Evolutionary conservation across 1,139 yeast species (phyloP), one percentile per base, ranked within the genome.

Genomic region (Candida frijolesensis): DNA sequence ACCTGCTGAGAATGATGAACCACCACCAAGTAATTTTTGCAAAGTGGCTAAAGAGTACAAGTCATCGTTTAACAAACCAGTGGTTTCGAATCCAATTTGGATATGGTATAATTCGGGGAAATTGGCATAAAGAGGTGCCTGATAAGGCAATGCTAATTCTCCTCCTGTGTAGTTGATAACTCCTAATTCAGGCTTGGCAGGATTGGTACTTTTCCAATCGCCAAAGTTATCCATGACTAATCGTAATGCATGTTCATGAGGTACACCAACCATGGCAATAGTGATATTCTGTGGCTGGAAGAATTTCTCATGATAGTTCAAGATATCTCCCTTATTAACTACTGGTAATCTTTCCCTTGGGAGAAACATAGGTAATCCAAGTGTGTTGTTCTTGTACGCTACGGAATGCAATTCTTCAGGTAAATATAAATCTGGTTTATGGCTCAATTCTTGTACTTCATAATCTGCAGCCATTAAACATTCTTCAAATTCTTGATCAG

Each of bases 1-100:
- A 57, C 99, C 99, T 10, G 99, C 98, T 22, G 96, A 87, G 64
- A 94, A 94, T 1, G 98, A 91, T 7, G 97, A 96, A 47, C 99
- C 99, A 37, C 98, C 98, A 40, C 99, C 99, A n/a, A 94, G 74
- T 30, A 94, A 75, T 54, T 94, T 91, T 64, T 94, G 99, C 51
- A 94, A 78, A 1, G 94, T 86, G 1, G 98, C 97, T 45, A 91
- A 74, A 0, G 96, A 96, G 62, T 94, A 94, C 42, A 92, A 84
- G 60, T 94, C 98, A 16, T 90, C 92, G 63, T 88, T 85, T 49
- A 84, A 80, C 43, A 92, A 84, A 0, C 97, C 89, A 2, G 89
- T 76, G 16, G 98, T 96, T 67, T 94, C 94, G 64, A 89, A 94
- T 2, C 89, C 96, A 39, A 94, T 80, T 66, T 90, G 92, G 64